These are phyloP conservation scores for Globisporangium megalacanthum DNA, from an alignment of 352 stramenopile genomes.

Conservation along the genomic window DNA sequence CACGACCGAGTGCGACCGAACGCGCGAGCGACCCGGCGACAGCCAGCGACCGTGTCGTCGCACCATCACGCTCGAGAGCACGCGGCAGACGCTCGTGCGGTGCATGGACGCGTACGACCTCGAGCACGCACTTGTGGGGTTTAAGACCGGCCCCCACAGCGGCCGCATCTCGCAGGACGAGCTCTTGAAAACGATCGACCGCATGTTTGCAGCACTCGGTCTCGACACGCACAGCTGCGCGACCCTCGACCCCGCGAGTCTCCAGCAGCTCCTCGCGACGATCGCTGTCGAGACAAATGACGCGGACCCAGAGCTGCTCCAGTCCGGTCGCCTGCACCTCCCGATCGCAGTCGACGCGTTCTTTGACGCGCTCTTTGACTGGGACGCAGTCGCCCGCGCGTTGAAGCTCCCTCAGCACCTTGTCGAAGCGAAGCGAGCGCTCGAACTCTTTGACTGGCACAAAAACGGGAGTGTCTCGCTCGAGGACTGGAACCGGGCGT, in stretches of 20 bases:
- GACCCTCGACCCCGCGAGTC: neutral
- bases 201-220: slow-evolving; percentile 4
- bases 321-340: neutral
- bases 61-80: neutral
- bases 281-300: slow-evolving; percentile 3
- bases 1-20: slow-evolving; percentile 11
- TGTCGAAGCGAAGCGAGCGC: slow-evolving; percentile 33
- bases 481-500: slow-evolving; percentile 47
- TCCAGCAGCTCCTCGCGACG: slow-evolving; percentile 6
- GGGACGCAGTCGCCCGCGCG: slow-evolving; percentile 16
- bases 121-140: slow-evolving; percentile 9
- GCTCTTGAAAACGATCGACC: slow-evolving; percentile 6
- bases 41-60: neutral
- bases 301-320: slow-evolving; percentile 3
- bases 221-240: neutral
- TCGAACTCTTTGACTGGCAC: slow-evolving; percentile 49
- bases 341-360: slow-evolving; percentile 27
- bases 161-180: slow-evolving; percentile 11
- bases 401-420: slow-evolving; percentile 33
- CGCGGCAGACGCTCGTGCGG: slow-evolving; percentile 11
- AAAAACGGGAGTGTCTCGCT: slow-evolving; percentile 24
- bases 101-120: slow-evolving; percentile 28
- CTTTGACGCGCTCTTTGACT: slow-evolving; percentile 47
- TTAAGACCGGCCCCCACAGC: neutral
- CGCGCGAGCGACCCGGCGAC: neutral